phyloP scores from a whole-genome alignment of 192 early-diverging fungal genomes.

The Coemansia nantahalensis region DNA sequence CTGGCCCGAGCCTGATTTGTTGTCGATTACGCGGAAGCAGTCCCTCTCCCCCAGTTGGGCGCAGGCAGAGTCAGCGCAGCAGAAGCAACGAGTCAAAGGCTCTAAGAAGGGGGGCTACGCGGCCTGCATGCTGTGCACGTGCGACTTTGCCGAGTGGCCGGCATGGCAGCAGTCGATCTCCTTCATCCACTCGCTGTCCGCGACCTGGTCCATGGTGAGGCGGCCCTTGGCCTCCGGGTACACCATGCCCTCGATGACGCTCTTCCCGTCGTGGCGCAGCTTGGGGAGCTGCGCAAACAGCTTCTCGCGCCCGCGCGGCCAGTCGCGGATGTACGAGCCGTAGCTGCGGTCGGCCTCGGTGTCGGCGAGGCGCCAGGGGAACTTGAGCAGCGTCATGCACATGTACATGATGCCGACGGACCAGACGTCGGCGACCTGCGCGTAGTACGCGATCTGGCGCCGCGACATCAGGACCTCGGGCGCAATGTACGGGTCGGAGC shows the following conservation, averaged over 20 bases:
- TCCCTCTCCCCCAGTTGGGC: too few relatives aligned
- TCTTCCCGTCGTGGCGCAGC: constrained; percentile 54
- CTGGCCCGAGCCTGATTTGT: too few relatives aligned
- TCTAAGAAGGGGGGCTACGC: constrained; percentile 10
- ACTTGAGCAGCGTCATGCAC: constrained; percentile 67
- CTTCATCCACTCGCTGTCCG: constrained; percentile 76
- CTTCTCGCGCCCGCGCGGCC: constrained; percentile 52
- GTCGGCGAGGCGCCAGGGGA: constrained; percentile 65
- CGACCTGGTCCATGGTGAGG: constrained; percentile 61
- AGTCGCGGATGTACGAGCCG: constrained; percentile 57
- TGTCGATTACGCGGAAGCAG: background rate
- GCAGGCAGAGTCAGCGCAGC: too few relatives aligned
- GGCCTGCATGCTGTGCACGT: constrained; percentile 39
- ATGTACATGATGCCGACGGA: constrained; percentile 84
- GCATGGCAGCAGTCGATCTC: constrained; percentile 57
- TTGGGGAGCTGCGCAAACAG: constrained; percentile 59
- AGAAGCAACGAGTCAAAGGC: constrained; percentile 3
- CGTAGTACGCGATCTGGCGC: constrained; percentile 67
- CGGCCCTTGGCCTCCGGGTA: constrained; percentile 60
- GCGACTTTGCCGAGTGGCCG: constrained; percentile 16
- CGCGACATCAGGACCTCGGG: constrained; percentile 73
- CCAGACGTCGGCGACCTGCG: constrained; percentile 86
- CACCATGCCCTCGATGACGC: constrained; percentile 63
- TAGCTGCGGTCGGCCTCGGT: constrained; percentile 55
- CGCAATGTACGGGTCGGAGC: constrained; percentile 94